Base-by-base conservation (phyloP, 345 rosid genomes). In the Cardiospermum halicacabum region DNA sequence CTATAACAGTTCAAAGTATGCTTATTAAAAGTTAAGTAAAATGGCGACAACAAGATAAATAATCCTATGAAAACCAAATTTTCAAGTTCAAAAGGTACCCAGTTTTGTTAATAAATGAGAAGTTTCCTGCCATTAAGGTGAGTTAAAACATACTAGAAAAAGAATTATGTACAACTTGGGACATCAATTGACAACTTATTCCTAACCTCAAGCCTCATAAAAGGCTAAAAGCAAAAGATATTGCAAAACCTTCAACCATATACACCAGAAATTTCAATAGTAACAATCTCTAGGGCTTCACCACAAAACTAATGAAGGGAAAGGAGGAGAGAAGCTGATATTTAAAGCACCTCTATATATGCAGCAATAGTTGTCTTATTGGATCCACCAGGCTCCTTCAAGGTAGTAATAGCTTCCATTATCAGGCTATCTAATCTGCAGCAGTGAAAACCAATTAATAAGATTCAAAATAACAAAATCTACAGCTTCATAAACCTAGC, bases 311-410 rank as follows among this genome's bases (percentile, higher is more conserved):
- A 6, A 18, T 7, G 19, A 12, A 34, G 10, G 10, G 10, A 34
- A 34, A 1, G 39, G 39, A 11, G 39, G 0, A 2, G 39, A 11
- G 3, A 11, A 34, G 39, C 10, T 7, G 39, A 11, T 34, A 34
- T 34, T 34, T 34, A 54, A 62, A 57, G 26, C 66, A 91, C 99
- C 99, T 91, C 98, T 68, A 95, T 91, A 77, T 83, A 89, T 57
- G 89, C 71, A 70, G 90, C 92, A 60, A 95, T 91, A 42, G 81
- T 54, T 22, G 96, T 86, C 82, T 92, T 95, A 69, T 91, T 83
- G 11, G 96, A 91, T 67, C 99, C 99, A 49, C 85, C 85, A 62
- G 87, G 85, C 84, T 95, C 99, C 83, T 84, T 89, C 88, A 95
- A 73, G 69, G 71, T 82, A 65, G 81, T 64, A 77, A 95, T 84